Conservation (phyloP, 306 rosid species). For the Sindora glabra region DNA sequence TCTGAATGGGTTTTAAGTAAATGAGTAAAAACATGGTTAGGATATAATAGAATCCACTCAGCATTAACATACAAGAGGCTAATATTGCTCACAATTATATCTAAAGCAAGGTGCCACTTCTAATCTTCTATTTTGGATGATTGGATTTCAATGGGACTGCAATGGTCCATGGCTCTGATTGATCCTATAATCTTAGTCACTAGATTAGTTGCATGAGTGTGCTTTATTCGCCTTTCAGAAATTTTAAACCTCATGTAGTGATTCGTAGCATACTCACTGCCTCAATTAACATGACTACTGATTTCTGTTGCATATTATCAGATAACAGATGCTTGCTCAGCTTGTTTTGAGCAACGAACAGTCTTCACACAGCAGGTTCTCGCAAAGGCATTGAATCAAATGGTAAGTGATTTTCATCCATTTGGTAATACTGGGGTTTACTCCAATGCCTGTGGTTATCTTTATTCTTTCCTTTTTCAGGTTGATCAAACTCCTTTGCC, state of each 20-base stretch:
- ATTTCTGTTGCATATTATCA: slow-evolving; percentile 39
- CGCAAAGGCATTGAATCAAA: slow-evolving; percentile 90
- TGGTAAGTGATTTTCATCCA: slow-evolving; percentile 43
- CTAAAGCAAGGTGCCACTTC: too few relatives aligned
- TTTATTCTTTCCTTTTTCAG: slow-evolving; percentile 34
- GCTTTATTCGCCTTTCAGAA: background rate
- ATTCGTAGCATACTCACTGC: background rate
- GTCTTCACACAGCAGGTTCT: slow-evolving; percentile 97
- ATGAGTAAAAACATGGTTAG: too few relatives aligned
- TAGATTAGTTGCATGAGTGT: background rate
- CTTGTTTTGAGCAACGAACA: slow-evolving; percentile 98
- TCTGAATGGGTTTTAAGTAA: too few relatives aligned
- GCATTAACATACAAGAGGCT: too few relatives aligned
- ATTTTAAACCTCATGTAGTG: background rate
- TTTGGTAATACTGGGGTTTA: background rate
- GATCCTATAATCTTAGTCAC: background rate
- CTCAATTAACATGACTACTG: background rate
- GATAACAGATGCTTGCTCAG: slow-evolving; percentile 94
- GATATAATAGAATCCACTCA: too few relatives aligned
- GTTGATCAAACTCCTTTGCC: slow-evolving; percentile 95
- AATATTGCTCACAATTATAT: too few relatives aligned
- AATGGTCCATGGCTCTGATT: background rate
- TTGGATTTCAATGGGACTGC: too few relatives aligned
- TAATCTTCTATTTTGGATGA: too few relatives aligned
- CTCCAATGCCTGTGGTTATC: background rate